Percentiles rank a stretch among this genome's conserved stretches.
These are phyloP conservation scores for Arabidopsis lyrata DNA, from an alignment of 441 rosid species.

Conservation along the genomic window DNA sequence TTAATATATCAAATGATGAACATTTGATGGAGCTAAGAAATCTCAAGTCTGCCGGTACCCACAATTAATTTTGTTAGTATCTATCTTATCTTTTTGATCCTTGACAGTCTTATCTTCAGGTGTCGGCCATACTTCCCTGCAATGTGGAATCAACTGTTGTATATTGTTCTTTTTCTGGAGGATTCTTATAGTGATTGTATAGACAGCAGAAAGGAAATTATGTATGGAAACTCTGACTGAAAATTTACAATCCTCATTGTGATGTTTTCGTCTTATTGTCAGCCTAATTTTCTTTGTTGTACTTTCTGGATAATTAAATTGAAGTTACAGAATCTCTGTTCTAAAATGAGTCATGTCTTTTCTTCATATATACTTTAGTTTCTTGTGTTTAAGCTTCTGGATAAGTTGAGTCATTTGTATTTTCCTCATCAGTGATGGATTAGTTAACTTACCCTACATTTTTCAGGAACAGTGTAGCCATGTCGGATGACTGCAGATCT, in stretches of 20 bases:
- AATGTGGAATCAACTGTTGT: constrained; percentile 46
- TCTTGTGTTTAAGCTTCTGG: constrained; percentile 16
- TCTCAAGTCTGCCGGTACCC: constrained; percentile 55
- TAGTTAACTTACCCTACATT: constrained; percentile 54
- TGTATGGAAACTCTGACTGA: constrained; percentile 44
- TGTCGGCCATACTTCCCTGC: constrained; percentile 38
- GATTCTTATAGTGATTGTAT: constrained; percentile 43
- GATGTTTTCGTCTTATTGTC: constrained; percentile 29
- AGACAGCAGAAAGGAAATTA: constrained; percentile 43
- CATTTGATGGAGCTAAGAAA: constrained; percentile 75
- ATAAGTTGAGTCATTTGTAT: background rate
- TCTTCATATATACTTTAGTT: constrained; percentile 2
- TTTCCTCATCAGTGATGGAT: constrained; percentile 23
- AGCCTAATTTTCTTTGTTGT: constrained; percentile 29
- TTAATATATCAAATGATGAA: constrained; percentile 75
- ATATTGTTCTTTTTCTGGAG: constrained; percentile 40
- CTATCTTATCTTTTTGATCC: constrained; percentile 32
- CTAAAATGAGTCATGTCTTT: constrained; percentile 14
- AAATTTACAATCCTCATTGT: constrained; percentile 28
- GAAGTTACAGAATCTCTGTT: constrained; percentile 19
- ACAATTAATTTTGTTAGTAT: constrained; percentile 47
- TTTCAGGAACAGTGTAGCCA: constrained; percentile 57
- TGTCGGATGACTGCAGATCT: constrained; percentile 49
- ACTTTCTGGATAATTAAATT: constrained; percentile 28
- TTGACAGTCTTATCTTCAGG: constrained; percentile 35